These are phyloP conservation scores for Hypholoma sublateritium DNA, from an alignment of 768 basidiomycete genomes.

Conservation along the genomic window DNA sequence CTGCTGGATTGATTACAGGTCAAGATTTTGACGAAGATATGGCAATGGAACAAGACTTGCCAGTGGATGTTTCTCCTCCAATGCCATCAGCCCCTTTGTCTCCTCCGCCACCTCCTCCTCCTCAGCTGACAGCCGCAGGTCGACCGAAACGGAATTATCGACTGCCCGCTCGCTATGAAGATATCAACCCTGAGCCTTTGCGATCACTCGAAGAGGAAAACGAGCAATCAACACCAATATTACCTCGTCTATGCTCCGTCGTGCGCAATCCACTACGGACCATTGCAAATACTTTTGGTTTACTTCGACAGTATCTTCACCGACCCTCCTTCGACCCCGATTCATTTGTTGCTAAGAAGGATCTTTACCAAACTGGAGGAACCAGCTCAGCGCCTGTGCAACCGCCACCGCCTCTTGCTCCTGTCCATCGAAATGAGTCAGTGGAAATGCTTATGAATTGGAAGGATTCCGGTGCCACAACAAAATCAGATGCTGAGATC, in stretches of 20 bases:
- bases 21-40: no score
- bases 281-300: conserved; percentile 21
- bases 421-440: conserved; percentile 6
- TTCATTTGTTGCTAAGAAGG: conserved; percentile 6
- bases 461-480: conserved; percentile 16
- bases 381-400: background rate
- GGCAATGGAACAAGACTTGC: no score
- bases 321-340: conserved; percentile 32
- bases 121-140: no score
- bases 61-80: no score
- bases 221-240: no score
- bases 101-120: no score
- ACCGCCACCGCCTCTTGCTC: background rate
- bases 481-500: conserved; percentile 15
- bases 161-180: no score
- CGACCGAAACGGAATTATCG: no score
- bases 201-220: no score
- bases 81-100: no score
- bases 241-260: conserved; percentile 5
- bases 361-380: background rate
- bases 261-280: conserved; percentile 21
- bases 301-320: conserved; percentile 23
- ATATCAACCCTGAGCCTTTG: no score
- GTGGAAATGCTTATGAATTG: conserved; percentile 23
- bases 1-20: no score